Percentiles rank a stretch among this genome's conserved stretches.
Evolutionary conservation across 805 yeast species (phyloP).

Genomic region (Yueomyces sp.): DNA sequence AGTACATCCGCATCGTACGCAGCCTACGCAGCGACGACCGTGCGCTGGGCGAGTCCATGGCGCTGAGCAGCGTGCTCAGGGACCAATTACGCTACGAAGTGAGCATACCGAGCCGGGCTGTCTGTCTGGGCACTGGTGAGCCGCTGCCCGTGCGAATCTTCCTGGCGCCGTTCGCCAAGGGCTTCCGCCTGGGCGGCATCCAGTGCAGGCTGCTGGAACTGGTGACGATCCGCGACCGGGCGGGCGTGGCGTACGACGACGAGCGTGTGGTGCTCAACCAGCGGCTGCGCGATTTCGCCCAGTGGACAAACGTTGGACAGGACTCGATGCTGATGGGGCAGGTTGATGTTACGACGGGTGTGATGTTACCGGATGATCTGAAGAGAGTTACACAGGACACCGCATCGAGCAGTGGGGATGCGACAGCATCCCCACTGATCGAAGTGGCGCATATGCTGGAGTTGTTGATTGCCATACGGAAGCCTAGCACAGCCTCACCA

Average conservation of each 20-base stretch:
- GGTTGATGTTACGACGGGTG: constrained; percentile 49
- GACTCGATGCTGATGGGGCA: constrained; percentile 29
- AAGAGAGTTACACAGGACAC: constrained; percentile 74
- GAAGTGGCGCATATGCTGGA: constrained; percentile 76
- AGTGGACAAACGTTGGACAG: constrained; percentile 13
- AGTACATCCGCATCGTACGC: constrained; percentile 65
- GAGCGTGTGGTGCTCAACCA: constrained; percentile 48
- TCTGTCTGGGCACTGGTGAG: not conserved
- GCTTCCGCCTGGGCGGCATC: constrained; percentile 43
- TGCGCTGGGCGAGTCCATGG: constrained; percentile 52
- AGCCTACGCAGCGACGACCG: constrained; percentile 73
- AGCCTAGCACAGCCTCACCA: not conserved
- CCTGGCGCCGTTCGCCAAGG: not conserved
- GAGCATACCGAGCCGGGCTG: constrained; percentile 47
- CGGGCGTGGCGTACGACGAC: constrained; percentile 42
- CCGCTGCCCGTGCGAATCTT: not conserved
- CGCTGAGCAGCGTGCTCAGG: constrained; percentile 88
- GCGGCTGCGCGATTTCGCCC: constrained; percentile 28
- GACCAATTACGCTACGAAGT: constrained; percentile 76
- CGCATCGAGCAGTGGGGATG: constrained; percentile 39
- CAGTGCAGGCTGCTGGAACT: constrained; percentile 54
- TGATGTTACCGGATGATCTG: constrained; percentile 58
- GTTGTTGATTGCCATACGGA: constrained; percentile 49
- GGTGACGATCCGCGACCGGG: constrained; percentile 42
- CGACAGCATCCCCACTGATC: constrained; percentile 19